Evolutionary conservation across 495 filamentous ascomycete genomes (phyloP).

Genomic region (Penicillium cataractarum): DNA sequence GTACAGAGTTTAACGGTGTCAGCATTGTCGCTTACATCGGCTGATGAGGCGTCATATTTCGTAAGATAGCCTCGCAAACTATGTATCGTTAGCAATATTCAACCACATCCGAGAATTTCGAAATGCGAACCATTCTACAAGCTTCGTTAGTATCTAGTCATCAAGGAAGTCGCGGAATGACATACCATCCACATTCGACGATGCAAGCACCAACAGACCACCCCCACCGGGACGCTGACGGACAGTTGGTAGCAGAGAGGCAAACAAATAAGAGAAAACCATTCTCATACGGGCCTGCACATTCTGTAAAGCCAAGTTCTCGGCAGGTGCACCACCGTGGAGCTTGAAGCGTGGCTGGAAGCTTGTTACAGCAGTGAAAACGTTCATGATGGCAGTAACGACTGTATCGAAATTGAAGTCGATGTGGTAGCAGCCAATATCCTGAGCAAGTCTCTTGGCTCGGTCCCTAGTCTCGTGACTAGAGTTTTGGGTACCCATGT

Average conservation of each 20-base stretch:
- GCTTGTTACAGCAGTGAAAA: conserved; percentile 57
- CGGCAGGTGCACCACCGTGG: conserved; percentile 61
- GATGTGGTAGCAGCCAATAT: conserved; percentile 75
- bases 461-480: conserved; percentile 71
- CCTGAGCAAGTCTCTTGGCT: conserved; percentile 66
- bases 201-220: conserved; percentile 65
- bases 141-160: conserved; percentile 16
- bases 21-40: conserved; percentile 47
- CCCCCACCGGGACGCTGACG: conserved; percentile 56
- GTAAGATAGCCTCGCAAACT: conserved; percentile 72
- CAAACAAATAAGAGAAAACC: conserved; percentile 78
- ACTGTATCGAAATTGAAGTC: conserved; percentile 78
- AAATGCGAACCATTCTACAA: conserved; percentile 38
- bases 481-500: conserved; percentile 81
- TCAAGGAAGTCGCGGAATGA: not conserved
- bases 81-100: not conserved
- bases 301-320: conserved; percentile 77
- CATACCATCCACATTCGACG: conserved; percentile 58
- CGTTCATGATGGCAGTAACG: conserved; percentile 53
- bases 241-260: conserved; percentile 65
- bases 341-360: conserved; percentile 70
- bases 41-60: conserved; percentile 66
- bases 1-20: not conserved
- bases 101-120: not conserved
- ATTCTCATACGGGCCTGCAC: conserved; percentile 81